These are phyloP conservation scores for Rhizoclosmatium sp. DNA, from an alignment of 192 early-diverging fungal species.

Conservation along the genomic window DNA sequence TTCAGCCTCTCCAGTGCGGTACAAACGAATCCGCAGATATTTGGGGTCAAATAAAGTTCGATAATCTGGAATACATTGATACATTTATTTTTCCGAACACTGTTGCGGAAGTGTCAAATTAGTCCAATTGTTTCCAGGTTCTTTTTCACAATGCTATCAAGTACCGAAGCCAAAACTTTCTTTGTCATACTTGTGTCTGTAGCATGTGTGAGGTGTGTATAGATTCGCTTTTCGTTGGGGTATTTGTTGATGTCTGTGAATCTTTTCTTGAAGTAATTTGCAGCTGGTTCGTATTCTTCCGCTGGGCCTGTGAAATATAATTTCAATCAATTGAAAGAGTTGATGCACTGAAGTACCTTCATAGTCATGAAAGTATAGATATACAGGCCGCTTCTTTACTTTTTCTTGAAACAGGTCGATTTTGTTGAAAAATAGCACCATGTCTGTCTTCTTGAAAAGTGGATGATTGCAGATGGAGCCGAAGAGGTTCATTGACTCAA, in stretches of 20 bases:
- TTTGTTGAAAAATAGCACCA: constrained; percentile 51
- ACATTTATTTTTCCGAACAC: no score
- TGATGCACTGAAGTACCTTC: constrained; percentile 20
- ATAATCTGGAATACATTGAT: no score
- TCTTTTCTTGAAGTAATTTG: neutral
- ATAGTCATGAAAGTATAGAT: constrained; percentile 47
- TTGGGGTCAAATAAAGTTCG: no score
- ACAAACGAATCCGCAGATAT: no score
- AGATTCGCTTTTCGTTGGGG: neutral
- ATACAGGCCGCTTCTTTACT: constrained; percentile 39
- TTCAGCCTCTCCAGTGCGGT: no score
- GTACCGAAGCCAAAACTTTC: neutral
- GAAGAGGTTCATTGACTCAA: constrained; percentile 45
- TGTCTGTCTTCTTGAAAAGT: constrained; percentile 43
- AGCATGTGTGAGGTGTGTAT: neutral
- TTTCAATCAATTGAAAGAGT: neutral
- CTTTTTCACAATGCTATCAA: no score
- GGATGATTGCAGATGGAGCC: constrained; percentile 46
- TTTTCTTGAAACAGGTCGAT: constrained; percentile 52
- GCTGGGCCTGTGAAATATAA: neutral
- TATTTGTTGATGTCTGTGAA: neutral
- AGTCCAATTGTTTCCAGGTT: no score
- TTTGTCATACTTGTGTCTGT: constrained; percentile 29
- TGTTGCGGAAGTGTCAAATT: no score
- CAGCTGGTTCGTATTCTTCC: neutral